Conservation (phyloP, 2,329 filamentous ascomycete species). For the Cladophialophora immunda region DNA sequence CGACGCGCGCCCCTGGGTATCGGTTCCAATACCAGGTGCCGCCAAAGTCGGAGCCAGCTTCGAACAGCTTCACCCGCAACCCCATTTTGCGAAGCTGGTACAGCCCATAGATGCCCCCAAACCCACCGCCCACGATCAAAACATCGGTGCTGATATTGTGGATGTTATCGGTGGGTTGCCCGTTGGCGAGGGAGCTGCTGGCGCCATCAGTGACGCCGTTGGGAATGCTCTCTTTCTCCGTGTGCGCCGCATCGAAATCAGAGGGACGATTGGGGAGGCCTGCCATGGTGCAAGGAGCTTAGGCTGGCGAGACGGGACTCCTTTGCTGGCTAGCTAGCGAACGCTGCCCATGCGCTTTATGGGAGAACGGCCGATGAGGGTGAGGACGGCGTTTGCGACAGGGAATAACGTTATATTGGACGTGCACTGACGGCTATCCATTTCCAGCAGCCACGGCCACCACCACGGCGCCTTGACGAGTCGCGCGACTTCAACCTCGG, state of each 20-base stretch:
- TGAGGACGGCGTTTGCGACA: not conserved
- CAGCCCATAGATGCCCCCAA: constrained; percentile 60
- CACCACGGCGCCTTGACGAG: not conserved
- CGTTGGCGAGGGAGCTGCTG: not conserved
- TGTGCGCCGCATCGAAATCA: constrained; percentile 3
- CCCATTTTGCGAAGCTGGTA: constrained; percentile 61
- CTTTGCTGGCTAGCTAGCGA: not conserved
- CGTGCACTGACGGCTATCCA: not conserved
- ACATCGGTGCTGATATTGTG: constrained; percentile 30
- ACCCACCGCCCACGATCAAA: constrained; percentile 43
- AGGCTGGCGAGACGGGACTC: not conserved
- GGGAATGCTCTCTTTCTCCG: not conserved
- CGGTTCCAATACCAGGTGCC: constrained; percentile 50
- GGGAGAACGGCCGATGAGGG: not conserved
- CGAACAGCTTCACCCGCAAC: constrained; percentile 59
- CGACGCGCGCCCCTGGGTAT: constrained; percentile 55
- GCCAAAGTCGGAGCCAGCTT: constrained; percentile 57
- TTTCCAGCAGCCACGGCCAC: not conserved
- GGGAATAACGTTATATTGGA: not conserved
- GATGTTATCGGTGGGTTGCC: constrained; percentile 8
- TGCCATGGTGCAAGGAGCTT: not conserved
- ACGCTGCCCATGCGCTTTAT: not conserved
- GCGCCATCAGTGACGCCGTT: not conserved
- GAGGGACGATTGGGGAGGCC: constrained; percentile 7
- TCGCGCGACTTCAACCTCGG: constrained; percentile 5